Evolutionary conservation across 2,329 filamentous ascomycete genomes (phyloP), one percentile per base, ranked within the genome.

Genomic region (Spiromastix sp.): DNA sequence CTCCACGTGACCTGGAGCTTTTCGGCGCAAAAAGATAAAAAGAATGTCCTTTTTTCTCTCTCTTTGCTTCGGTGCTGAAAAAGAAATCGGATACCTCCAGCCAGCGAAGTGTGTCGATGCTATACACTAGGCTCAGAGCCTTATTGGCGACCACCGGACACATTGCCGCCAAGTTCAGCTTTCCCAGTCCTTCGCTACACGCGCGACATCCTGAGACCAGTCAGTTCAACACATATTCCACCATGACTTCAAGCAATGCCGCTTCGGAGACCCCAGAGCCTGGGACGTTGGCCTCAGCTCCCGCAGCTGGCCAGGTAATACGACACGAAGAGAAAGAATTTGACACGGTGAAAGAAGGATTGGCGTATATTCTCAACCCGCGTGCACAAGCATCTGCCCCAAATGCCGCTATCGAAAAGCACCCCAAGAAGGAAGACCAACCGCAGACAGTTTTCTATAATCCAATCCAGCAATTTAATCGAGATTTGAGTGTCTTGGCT

Each of bases 391-490:
- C 58, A 41, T 41, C 50, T 8, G 30, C 26, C 11, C 19, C 32
- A 12, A 58, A 63, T 1, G 62, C 66, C 41, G 55, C 61, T 16
- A 63, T 64, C 30, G 67, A 66, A 41, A 54, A 47, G 25, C 55
- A 62, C 40, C 46, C 58, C 18, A 58, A 58, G 38, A 54, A 75
- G 49, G 65, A 71, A 40, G 72, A 78, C 34, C 70, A 76, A 47
- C 68, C 77, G 25, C 81, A 89, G 49, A 67, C 70, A 21, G 93
- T 98, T 37, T 98, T 98, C 55, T 98, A 98, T 71, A 98, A 98
- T 50, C 89, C 91, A 0, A 95, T 98, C 36, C 91, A 98, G 56
- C 91, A 98, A 56, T 98, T 96, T 69, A 98, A 98, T 60, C 81
- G 93, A 30, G 91, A 98, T 55, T 63, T 98, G 45, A 95, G 85